Conservation (phyloP, 2,329 filamentous ascomycete genomes). For the Dendrostoma leiphaemia region DNA sequence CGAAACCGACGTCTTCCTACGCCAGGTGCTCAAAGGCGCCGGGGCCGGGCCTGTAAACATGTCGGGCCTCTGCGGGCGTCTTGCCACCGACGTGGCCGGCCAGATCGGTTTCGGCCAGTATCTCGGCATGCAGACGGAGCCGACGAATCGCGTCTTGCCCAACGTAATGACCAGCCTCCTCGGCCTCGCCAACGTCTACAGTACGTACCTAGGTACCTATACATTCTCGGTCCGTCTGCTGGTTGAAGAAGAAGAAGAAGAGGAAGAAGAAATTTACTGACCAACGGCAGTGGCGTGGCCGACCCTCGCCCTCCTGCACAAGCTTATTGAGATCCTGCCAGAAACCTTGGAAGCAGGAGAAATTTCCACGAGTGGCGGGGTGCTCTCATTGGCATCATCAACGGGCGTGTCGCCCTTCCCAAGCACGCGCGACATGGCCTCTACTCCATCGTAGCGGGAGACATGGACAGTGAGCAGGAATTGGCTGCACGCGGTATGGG, state of each 20-base stretch:
- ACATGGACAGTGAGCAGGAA: too few relatives aligned
- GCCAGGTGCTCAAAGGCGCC: background rate
- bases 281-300: too few relatives aligned
- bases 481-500: too few relatives aligned
- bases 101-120: conserved; percentile 17
- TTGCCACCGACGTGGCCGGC: conserved; percentile 19
- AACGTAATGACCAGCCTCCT: background rate
- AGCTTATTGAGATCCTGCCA: too few relatives aligned
- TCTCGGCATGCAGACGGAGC: conserved; percentile 13
- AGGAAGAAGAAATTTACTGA: too few relatives aligned
- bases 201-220: background rate
- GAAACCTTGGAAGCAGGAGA: too few relatives aligned
- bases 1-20: conserved; percentile 19
- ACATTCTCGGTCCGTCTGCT: background rate
- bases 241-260: too few relatives aligned
- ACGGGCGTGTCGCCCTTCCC: conserved; percentile 6
- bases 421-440: conserved; percentile 14
- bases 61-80: conserved; percentile 10
- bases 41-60: conserved; percentile 15
- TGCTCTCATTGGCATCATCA: conserved; percentile 8
- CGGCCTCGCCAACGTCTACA: background rate
- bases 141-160: background rate
- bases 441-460: conserved; percentile 5
- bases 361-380: background rate
- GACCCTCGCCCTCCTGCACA: too few relatives aligned